Evolutionary conservation across 768 basidiomycete genomes (phyloP).

Genomic region (Lentinula lateritia): DNA sequence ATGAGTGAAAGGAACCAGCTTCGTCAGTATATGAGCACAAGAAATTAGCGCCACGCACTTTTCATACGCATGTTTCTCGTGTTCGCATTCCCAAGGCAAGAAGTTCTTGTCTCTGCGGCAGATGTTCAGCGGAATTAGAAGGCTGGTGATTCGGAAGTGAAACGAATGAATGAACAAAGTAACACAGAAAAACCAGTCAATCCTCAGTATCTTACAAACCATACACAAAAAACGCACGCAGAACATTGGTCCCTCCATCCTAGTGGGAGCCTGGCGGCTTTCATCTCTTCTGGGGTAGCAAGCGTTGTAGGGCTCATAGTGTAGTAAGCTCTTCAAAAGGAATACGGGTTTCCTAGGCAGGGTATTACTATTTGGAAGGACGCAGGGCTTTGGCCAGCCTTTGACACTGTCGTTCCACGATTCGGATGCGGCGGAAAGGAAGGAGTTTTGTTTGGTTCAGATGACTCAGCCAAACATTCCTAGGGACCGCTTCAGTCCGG

Average conservation of each 20-base stretch:
- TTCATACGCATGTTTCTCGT: constrained; percentile 83
- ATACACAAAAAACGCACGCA: constrained; percentile 50
- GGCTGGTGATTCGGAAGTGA: constrained; percentile 33
- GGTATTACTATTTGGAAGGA: too few species aligned
- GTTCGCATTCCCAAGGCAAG: constrained; percentile 91
- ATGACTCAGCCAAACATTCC: background rate
- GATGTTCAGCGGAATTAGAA: constrained; percentile 82
- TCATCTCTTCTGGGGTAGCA: constrained; percentile 81
- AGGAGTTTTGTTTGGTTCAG: background rate
- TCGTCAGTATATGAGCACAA: background rate
- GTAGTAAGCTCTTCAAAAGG: background rate
- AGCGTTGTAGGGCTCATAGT: constrained; percentile 68
- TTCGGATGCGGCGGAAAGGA: background rate
- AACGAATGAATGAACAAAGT: background rate
- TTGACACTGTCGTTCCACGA: background rate
- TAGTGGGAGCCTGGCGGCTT: constrained; percentile 67
- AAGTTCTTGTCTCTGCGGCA: constrained; percentile 78
- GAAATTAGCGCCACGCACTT: constrained; percentile 48
- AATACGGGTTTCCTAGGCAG: background rate
- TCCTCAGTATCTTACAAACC: background rate
- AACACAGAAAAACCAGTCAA: background rate
- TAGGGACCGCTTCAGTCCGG: too few species aligned
- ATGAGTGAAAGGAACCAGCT: background rate
- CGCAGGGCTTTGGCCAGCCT: background rate
- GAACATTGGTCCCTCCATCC: constrained; percentile 90